Percentiles rank a stretch among this genome's conserved stretches.
Conservation (phyloP, 176 grass and related monocot genomes). For the Thalia dealbata region DNA sequence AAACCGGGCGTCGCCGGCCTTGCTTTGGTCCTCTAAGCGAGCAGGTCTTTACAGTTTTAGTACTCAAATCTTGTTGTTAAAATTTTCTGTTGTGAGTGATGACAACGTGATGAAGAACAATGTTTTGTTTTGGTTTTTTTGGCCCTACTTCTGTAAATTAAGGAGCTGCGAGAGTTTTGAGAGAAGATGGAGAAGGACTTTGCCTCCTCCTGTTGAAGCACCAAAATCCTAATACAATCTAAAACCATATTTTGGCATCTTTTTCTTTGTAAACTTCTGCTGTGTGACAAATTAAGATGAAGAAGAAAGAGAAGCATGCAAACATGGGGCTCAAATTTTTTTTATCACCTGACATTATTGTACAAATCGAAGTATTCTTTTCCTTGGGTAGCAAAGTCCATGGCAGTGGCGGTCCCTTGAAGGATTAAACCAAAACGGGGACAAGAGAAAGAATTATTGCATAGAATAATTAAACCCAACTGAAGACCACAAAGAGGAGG, state of each 20-base stretch:
- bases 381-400: not conserved
- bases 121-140: not conserved
- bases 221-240: not conserved
- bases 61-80: slow-evolving; percentile 23
- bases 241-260: not conserved
- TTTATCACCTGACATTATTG: not conserved
- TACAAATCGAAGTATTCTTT: not conserved
- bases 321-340: too few relatives aligned
- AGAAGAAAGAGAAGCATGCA: too few relatives aligned
- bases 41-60: slow-evolving; percentile 13
- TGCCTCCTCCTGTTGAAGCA: not conserved
- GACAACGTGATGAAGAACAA: not conserved
- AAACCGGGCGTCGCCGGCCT: slow-evolving; percentile 41
- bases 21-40: slow-evolving; percentile 40
- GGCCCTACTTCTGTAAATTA: not conserved
- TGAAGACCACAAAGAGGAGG: not conserved
- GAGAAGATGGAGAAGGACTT: not conserved
- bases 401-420: not conserved
- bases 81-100: not conserved
- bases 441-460: not conserved
- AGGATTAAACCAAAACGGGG: not conserved
- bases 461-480: not conserved
- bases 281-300: too few relatives aligned
- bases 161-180: not conserved
- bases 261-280: not conserved